Base-by-base conservation (phyloP, 2,329 filamentous ascomycete genomes). In the Diaporthe ampelina region DNA sequence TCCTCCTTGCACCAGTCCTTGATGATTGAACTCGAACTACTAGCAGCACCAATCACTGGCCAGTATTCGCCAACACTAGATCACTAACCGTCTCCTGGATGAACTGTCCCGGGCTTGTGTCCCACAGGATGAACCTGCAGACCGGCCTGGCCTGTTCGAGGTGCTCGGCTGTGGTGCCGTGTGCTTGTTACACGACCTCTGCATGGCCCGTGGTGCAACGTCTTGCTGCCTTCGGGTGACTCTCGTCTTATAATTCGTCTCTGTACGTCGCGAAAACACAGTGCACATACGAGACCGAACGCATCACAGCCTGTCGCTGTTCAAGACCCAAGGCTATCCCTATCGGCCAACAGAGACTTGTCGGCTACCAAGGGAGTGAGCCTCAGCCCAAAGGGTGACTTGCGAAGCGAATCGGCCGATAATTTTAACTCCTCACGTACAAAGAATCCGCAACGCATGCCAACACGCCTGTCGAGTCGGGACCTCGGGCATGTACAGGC, bases 191-290 rank as follows among this genome's bases (percentile, higher is more conserved):
- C 26, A 54, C 32, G 17, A 21, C 48, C 32, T 40, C 13, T 40
- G 52, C 32, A 35, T 40, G 63, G 32, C 19, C n/a, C 11, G 4
- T 4, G 13, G 48, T 68, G 63, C 63, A 40, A 68, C 45, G 63
- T 68, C 48, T 68, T 37, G 21, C 63, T 54, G 63, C 63, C 26
- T n/a, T 54, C 63, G 63, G 63, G 45, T 40, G 63, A 68, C 63
- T 54, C 8, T 68, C 24, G 63, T 32, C 32, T 68, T n/a, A 24
- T 32, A 26, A 35, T 40, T 26, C 63, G 29, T 68, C 29, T 68
- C 63, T 52, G 48, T 40, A 54, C 48, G 17, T 29, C 21, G n/a
- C 59, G 32, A 37, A 24, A 26, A 11, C 19, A 13, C n/a, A 29
- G 21, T 24, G 6, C 32, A 40, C 45, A 48, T 10, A 37, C 45